These are phyloP conservation scores for Globisporangium irregulare DNA, from an alignment of 352 stramenopile genomes.

Conservation along the genomic window DNA sequence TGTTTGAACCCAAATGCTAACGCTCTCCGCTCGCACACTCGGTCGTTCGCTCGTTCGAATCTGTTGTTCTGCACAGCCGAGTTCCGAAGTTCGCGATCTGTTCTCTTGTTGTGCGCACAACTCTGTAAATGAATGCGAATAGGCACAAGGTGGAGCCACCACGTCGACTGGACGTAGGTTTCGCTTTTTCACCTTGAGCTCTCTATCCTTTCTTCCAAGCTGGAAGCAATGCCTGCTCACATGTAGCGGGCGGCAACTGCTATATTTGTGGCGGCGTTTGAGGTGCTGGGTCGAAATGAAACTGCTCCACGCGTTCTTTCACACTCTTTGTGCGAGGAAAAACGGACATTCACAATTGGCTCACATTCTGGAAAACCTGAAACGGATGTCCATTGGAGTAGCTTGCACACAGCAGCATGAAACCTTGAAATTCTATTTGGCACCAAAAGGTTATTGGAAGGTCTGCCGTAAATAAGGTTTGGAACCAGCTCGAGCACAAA, in stretches of 20 bases:
- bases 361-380: neutral
- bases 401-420: neutral
- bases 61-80: neutral
- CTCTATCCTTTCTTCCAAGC: neutral
- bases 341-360: neutral
- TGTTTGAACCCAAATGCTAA: slow-evolving; percentile 3
- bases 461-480: neutral
- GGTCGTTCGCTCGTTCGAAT: neutral
- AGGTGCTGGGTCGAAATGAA: neutral
- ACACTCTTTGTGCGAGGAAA: neutral
- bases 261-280: neutral
- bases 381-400: neutral
- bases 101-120: slow-evolving; percentile 1
- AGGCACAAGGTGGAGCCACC: neutral
- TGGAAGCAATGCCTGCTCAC: neutral
- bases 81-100: neutral
- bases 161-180: slow-evolving; percentile 4
- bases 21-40: neutral
- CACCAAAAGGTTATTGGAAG: neutral
- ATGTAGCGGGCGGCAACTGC: neutral
- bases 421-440: neutral
- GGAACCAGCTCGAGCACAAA: neutral
- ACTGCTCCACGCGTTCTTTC: neutral
- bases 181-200: slow-evolving; percentile 2
- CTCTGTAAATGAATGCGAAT: slow-evolving; percentile 7